phyloP scores from a whole-genome alignment of 441 rosid genomes.

The Geranium incanum region DNA sequence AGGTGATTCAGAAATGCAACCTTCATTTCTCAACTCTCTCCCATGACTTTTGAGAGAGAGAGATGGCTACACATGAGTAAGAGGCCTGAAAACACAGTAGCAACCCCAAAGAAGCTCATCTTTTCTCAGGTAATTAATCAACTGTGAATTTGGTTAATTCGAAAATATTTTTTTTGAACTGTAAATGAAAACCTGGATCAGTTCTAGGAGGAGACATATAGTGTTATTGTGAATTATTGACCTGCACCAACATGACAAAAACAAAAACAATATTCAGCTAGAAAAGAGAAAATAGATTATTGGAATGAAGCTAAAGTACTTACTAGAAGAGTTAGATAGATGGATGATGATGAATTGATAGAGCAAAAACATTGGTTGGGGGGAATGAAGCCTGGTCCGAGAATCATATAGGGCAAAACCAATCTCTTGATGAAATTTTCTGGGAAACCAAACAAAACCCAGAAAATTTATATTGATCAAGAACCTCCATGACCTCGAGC shows the following conservation, averaged over 20 bases:
- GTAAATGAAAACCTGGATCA: no score
- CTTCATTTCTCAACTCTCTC: background rate
- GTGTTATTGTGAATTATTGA: no score
- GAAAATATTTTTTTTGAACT: no score
- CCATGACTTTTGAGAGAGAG: background rate
- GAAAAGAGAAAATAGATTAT: no score
- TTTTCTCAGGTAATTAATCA: no score
- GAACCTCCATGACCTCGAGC: slow-evolving; percentile 40
- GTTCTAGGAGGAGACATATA: no score
- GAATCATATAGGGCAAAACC: slow-evolving; percentile 24
- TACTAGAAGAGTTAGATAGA: background rate
- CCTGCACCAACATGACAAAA: no score
- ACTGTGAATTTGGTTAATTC: no score
- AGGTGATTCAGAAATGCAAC: background rate
- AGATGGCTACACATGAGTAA: background rate
- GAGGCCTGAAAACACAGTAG: no score
- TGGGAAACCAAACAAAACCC: background rate
- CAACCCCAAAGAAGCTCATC: no score
- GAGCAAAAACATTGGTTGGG: slow-evolving; percentile 23
- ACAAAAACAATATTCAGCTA: no score
- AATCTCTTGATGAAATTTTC: background rate
- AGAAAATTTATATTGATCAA: background rate
- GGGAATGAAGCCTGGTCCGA: slow-evolving; percentile 66
- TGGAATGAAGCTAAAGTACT: background rate
- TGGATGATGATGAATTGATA: background rate